Evolutionary conservation across 106 monocot genomes (phyloP), one percentile per base, ranked within the genome.

Genomic region (Gastrodia elata): DNA sequence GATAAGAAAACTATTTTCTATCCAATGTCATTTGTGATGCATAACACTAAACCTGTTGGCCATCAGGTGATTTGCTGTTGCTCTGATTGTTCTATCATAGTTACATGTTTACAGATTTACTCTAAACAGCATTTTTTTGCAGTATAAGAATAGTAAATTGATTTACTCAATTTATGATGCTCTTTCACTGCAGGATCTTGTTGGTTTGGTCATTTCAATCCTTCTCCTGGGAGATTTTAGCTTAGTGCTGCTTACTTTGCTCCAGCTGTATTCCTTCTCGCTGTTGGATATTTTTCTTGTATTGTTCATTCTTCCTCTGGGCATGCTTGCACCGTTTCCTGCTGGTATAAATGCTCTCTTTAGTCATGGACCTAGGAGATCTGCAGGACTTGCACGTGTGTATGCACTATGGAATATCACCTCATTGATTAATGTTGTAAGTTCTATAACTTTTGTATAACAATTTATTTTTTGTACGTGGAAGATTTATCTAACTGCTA

Each of bases 301-400:
- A 71, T 75, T 98, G 77, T 91, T 98, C 83, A 70, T 98, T 78
- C 90, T 98, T 71, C 97, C 97, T 40, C 74, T 98, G 68, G 97
- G 93, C 39, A 86, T 98, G 59, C 75, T 98, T 43, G 83, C 86
- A 65, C 97, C 97, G 25, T 98, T 98, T 38, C 97, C 97, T 83
- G 97, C 93, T 75, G 97, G 97, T 73, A 98, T 98, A 41, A 98
- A 91, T 80, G 93, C 90, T 48, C 86, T 98, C 28, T 98, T 98
- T 74, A 98, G 97, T 76, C 97, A 98, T 80, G 97, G 97, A 67
- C 97, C 97, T 46, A 81, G 88, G 74, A 76, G 88, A 55, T 98
- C 97, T 44, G 93, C 97, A 38, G 88, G 90, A 36, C 97, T 93
- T 73, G 86, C 90, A 59, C 97, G 86, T 68, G 83, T 93, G 18